Evolutionary conservation across 768 basidiomycete species (phyloP).

Genomic region (Suillus spraguei): DNA sequence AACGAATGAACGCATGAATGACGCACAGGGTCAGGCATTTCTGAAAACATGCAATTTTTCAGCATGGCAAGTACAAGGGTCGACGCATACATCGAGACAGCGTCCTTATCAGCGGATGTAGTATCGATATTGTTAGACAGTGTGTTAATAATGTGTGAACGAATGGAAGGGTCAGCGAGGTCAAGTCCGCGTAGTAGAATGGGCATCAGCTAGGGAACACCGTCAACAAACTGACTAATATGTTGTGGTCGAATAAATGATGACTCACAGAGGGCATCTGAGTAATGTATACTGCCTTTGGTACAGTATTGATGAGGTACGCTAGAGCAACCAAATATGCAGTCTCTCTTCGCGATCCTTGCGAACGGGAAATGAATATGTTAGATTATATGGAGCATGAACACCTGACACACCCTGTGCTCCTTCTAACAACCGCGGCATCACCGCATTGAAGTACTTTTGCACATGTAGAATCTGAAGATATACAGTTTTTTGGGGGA

Average conservation of each 20-base stretch:
- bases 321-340: constrained; percentile 85
- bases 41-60: constrained; percentile 53
- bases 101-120: constrained; percentile 45
- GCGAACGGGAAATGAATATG: constrained; percentile 8
- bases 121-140: constrained; percentile 71
- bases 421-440: constrained; percentile 75
- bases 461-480: constrained; percentile 74
- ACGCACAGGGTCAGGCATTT: constrained; percentile 60
- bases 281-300: constrained; percentile 70
- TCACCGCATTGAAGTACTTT: constrained; percentile 68
- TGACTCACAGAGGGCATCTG: constrained; percentile 62
- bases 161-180: constrained; percentile 70
- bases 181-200: constrained; percentile 85
- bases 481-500: neutral
- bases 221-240: neutral
- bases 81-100: constrained; percentile 68
- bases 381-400: neutral
- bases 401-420: constrained; percentile 52
- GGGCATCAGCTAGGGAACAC: constrained; percentile 73
- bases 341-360: constrained; percentile 57
- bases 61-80: constrained; percentile 75
- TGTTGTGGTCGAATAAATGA: neutral
- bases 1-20: neutral
- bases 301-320: constrained; percentile 77
- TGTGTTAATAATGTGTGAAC: constrained; percentile 79